Percentiles rank a stretch among this genome's conserved stretches.
phyloP scores from a whole-genome alignment of 2,329 filamentous ascomycete species.

The Botryotinia calthae region DNA sequence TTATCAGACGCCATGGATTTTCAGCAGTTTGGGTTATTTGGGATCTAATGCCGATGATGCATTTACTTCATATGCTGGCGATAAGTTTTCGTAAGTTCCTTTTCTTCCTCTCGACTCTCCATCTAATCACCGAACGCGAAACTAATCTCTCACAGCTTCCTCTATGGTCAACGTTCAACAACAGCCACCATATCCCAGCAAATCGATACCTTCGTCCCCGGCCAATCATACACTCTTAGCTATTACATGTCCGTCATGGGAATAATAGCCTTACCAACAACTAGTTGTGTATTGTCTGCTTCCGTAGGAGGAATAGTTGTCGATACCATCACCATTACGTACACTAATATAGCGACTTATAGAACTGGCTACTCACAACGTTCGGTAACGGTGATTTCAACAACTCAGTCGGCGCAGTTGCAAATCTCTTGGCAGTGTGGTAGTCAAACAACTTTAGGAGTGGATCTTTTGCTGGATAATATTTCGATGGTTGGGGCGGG shows the following conservation, averaged over 20 bases:
- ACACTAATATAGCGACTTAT: neutral
- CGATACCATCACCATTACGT: neutral
- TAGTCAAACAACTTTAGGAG: rapidly evolving
- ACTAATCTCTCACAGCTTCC: neutral
- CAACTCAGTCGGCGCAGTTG: neutral
- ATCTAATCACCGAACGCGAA: neutral
- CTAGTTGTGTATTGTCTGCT: neutral
- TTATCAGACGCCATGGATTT: neutral
- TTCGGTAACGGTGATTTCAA: neutral
- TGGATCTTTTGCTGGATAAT: neutral
- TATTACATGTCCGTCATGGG: neutral
- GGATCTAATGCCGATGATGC: neutral
- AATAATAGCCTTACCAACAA: neutral
- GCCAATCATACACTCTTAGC: neutral
- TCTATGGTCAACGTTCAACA: neutral
- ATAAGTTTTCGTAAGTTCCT: neutral
- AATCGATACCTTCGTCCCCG: neutral
- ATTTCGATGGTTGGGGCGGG: neutral
- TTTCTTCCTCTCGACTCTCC: neutral
- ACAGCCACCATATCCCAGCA: neutral
- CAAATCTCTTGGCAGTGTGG: neutral
- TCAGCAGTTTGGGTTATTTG: neutral
- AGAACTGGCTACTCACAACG: neutral
- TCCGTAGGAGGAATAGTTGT: neutral
- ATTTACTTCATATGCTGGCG: neutral